Evolutionary conservation across 345 rosid genomes (phyloP).

Genomic region (Laguncularia racemosa): DNA sequence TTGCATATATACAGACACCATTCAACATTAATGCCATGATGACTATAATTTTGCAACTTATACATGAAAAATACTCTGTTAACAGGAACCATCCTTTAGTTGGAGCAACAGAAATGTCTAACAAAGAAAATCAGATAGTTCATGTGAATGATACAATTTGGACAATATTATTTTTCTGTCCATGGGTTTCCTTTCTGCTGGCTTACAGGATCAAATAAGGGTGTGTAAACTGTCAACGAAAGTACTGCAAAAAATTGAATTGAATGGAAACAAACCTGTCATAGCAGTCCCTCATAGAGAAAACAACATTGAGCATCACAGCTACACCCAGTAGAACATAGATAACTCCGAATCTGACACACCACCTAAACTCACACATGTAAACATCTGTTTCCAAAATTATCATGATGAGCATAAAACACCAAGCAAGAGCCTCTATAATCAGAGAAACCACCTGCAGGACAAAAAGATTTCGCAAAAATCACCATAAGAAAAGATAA

Average conservation of each 20-base stretch:
- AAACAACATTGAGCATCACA: conserved; percentile 68
- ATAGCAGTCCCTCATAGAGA: conserved; percentile 42
- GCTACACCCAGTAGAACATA: conserved; percentile 83
- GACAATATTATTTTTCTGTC: no score
- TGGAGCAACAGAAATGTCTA: no score
- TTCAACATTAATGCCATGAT: no score
- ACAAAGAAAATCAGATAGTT: no score
- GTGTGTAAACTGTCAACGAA: no score
- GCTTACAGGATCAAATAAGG: no score
- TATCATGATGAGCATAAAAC: conserved; percentile 62
- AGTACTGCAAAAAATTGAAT: neutral
- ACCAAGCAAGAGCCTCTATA: conserved; percentile 74
- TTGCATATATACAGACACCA: no score
- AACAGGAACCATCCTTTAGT: no score
- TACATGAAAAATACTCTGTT: no score
- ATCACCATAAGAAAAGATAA: neutral
- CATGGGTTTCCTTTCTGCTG: no score
- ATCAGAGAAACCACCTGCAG: conserved; percentile 57
- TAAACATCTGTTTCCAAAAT: conserved; percentile 60
- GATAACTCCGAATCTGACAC: conserved; percentile 69
- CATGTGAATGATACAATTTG: no score
- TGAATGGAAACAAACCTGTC: conserved; percentile 33
- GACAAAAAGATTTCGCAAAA: conserved; percentile 2
- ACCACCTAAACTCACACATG: conserved; percentile 69
- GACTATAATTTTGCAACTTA: no score